Percentiles rank a stretch among this genome's conserved stretches.
These are phyloP conservation scores for Aspergillus homomorphus DNA, from an alignment of 495 filamentous ascomycete genomes.

Conservation along the genomic window DNA sequence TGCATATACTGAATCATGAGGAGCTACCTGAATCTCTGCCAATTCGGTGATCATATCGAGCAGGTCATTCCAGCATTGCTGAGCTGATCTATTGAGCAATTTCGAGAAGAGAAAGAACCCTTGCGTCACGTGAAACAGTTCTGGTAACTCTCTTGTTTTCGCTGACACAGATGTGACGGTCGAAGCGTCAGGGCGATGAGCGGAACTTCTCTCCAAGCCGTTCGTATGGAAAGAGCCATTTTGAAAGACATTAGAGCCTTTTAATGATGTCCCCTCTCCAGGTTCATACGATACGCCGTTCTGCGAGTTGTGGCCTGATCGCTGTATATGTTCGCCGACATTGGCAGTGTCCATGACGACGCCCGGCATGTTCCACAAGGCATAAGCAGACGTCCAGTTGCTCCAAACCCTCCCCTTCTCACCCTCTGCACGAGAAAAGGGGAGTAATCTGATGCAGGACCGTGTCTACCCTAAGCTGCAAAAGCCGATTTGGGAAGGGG, in stretches of 20 bases:
- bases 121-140: constrained; percentile 75
- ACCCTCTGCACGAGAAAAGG: constrained; percentile 31
- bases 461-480: constrained; percentile 20
- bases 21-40: constrained; percentile 58
- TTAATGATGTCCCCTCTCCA: constrained; percentile 16
- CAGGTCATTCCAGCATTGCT: constrained; percentile 77
- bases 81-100: constrained; percentile 71
- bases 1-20: constrained; percentile 28
- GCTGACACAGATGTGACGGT: constrained; percentile 4
- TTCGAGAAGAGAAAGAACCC: constrained; percentile 67
- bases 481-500: constrained; percentile 31
- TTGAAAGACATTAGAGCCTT: constrained; percentile 14
- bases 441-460: constrained; percentile 22
- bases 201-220: constrained; percentile 22
- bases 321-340: constrained; percentile 28
- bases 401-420: constrained; percentile 31
- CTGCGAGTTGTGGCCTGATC: constrained; percentile 23
- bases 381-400: constrained; percentile 6
- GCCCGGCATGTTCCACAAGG: constrained; percentile 42
- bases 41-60: constrained; percentile 66
- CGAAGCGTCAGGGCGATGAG: constrained; percentile 12
- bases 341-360: constrained; percentile 46
- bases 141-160: constrained; percentile 48
- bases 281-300: constrained; percentile 24
- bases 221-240: constrained; percentile 34